Evolutionary conservation across 106 monocot genomes (phyloP).

Genomic region (Chionographis japonica): DNA sequence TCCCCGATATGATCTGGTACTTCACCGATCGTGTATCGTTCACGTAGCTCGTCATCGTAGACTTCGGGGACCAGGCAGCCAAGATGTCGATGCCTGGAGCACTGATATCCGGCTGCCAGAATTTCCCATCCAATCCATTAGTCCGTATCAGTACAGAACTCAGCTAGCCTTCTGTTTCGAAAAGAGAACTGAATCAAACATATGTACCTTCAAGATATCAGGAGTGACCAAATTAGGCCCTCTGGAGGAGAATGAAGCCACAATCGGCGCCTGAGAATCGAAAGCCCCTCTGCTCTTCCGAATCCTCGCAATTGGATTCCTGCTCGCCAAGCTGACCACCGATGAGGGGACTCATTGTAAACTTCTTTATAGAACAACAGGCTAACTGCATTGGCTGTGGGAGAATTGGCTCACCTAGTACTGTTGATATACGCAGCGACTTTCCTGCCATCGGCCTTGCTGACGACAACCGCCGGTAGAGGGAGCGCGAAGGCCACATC

Average conservation of each 20-base stretch:
- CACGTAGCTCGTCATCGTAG: too few species aligned
- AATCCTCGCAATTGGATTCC: slow-evolving; percentile 24
- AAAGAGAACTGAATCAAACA: too few species aligned
- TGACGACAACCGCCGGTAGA: slow-evolving; percentile 11
- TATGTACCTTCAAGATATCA: slow-evolving; percentile 27
- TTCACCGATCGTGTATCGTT: not conserved
- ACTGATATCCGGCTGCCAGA: not conserved
- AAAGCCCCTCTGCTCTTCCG: slow-evolving; percentile 11
- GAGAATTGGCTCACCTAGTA: slow-evolving; percentile 10
- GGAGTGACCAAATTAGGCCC: slow-evolving; percentile 24
- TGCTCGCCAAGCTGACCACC: not conserved
- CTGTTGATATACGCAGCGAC: slow-evolving; percentile 9
- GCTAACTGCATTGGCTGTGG: not conserved
- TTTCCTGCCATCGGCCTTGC: not conserved
- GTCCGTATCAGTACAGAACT: too few species aligned
- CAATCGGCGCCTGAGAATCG: slow-evolving; percentile 15
- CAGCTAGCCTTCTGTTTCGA: too few species aligned
- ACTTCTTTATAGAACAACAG: too few species aligned
- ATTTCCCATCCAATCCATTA: too few species aligned
- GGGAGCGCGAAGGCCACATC: slow-evolving; percentile 13
- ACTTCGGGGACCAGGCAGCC: too few species aligned
- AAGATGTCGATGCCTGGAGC: not conserved
- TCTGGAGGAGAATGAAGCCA: slow-evolving; percentile 25
- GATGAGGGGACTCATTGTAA: too few species aligned
- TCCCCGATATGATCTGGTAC: slow-evolving; percentile 35